A percentile compares a stretch with the other conserved stretches of the same genome.
Evolutionary conservation across 2,329 filamentous ascomycete genomes (phyloP).

Genomic region (Hypoxylon sp.): DNA sequence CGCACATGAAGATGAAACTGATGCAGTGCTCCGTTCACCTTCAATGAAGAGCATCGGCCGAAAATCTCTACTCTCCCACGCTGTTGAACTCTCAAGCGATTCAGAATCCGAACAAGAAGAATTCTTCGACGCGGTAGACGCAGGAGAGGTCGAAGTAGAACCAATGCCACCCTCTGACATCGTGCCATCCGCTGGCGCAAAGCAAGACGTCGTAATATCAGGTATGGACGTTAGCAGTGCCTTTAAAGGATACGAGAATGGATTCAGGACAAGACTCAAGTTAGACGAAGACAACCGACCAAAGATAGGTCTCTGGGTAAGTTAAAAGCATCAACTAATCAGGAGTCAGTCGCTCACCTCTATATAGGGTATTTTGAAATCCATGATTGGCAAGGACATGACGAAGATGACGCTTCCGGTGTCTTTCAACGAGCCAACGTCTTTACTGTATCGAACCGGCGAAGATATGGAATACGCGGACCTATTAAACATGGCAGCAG

Average conservation of each 20-base stretch:
- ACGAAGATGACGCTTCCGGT: conserved; percentile 99
- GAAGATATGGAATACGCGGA: conserved; percentile 99
- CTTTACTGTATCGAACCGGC: conserved; percentile 91
- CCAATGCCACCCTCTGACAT: conserved; percentile 69
- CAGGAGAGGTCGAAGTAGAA: conserved; percentile 88
- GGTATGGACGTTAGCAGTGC: conserved; percentile 78
- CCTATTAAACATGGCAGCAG: conserved; percentile 88
- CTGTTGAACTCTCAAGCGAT: conserved; percentile 79
- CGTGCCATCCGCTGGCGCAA: conserved; percentile 57
- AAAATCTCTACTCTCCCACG: conserved; percentile 76
- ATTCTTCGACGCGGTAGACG: conserved; percentile 97
- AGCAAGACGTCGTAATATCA: conserved; percentile 63
- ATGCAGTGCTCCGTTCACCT: conserved; percentile 59
- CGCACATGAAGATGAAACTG: conserved; percentile 55
- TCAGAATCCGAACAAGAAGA: conserved; percentile 89
- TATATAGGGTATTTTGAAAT: conserved; percentile 89
- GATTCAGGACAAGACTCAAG: conserved; percentile 82
- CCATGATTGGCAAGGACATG: conserved; percentile 99
- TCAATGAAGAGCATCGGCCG: conserved; percentile 61
- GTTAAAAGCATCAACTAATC: conserved; percentile 55
- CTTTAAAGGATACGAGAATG: conserved; percentile 93
- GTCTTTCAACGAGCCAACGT: conserved; percentile 98
- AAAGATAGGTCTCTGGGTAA: conserved; percentile 95
- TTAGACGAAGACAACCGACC: conserved; percentile 94
- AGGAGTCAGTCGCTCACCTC: conserved; percentile 46